A percentile compares a stretch with the other conserved stretches of the same genome.
phyloP scores from a whole-genome alignment of 1,284 basidiomycete genomes.

The Sanghuangporus weigelae region DNA sequence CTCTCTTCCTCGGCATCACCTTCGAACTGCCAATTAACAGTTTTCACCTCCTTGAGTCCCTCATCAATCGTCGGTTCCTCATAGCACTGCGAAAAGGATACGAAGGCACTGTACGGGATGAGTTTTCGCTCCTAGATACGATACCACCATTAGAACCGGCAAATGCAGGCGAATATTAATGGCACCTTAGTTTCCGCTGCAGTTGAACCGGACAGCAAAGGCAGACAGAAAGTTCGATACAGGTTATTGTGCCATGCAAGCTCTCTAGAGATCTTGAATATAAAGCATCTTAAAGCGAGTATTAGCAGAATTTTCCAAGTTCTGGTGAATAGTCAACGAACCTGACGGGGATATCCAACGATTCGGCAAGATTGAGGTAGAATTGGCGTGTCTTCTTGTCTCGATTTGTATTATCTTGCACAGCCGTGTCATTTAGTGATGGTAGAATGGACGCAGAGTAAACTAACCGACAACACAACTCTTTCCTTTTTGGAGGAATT shows the following conservation, averaged over 20 bases:
- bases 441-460: not conserved
- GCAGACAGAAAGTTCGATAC: slow-evolving; percentile 58
- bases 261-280: slow-evolving; percentile 67
- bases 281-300: slow-evolving; percentile 50
- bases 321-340: slow-evolving; percentile 25
- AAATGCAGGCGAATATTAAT: not conserved
- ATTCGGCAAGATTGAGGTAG: slow-evolving; percentile 65
- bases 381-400: slow-evolving; percentile 59
- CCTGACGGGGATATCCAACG: slow-evolving; percentile 52
- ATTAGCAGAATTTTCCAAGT: not conserved
- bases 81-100: slow-evolving; percentile 52
- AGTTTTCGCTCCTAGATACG: slow-evolving; percentile 38
- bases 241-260: slow-evolving; percentile 89
- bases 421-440: not conserved
- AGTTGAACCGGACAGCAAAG: slow-evolving; percentile 7
- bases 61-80: slow-evolving; percentile 64
- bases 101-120: slow-evolving; percentile 63
- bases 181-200: slow-evolving; percentile 7
- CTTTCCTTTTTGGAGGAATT: slow-evolving; percentile 48
- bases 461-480: slow-evolving; percentile 74
- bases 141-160: not conserved
- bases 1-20: slow-evolving; percentile 65
- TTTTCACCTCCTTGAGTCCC: slow-evolving; percentile 73
- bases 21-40: slow-evolving; percentile 75
- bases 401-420: slow-evolving; percentile 82